These are phyloP conservation scores for Fonsecaea pedrosoi DNA, from an alignment of 2,329 filamentous ascomycete species.

Conservation along the genomic window DNA sequence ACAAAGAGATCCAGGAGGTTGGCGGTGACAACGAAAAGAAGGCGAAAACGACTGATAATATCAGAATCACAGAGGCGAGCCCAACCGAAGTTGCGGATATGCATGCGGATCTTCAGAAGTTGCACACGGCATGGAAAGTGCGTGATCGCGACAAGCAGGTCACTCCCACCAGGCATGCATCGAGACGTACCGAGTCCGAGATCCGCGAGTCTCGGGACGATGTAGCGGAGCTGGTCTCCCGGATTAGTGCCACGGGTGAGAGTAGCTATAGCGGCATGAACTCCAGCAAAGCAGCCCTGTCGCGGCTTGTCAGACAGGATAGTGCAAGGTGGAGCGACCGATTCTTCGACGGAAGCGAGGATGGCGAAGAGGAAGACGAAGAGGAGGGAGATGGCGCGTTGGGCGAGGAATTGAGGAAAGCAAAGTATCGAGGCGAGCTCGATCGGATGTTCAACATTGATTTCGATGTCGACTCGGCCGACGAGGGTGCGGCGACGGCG, in stretches of 20 bases:
- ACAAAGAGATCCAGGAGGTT: conserved; percentile 13
- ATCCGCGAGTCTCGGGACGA: conserved; percentile 42
- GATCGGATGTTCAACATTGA: conserved; percentile 17
- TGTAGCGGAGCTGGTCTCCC: conserved; percentile 43
- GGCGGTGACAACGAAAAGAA: conserved; percentile 14
- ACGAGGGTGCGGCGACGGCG: conserved; percentile 6
- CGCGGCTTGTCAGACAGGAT: conserved; percentile 50
- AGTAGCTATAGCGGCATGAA: conserved; percentile 36
- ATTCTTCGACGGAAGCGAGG: conserved; percentile 65
- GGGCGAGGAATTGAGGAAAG: conserved; percentile 33
- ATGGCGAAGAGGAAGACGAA: conserved; percentile 54
- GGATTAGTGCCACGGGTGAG: conserved; percentile 34
- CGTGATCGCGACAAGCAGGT: not conserved
- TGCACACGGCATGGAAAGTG: conserved; percentile 29
- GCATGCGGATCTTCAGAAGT: conserved; percentile 23
- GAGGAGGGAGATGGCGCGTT: conserved; percentile 40
- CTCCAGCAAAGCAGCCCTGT: conserved; percentile 35
- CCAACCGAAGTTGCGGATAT: conserved; percentile 14
- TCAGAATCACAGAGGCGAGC: conserved; percentile 10
- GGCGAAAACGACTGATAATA: conserved; percentile 14
- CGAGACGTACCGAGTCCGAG: conserved; percentile 38
- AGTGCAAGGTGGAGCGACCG: conserved; percentile 71
- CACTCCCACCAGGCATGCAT: conserved; percentile 5
- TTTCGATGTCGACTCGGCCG: conserved; percentile 7
- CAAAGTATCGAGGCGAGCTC: conserved; percentile 30